Evolutionary conservation across 2,329 filamentous ascomycete genomes (phyloP).

Genomic region (Pseudocercospora eumusae): DNA sequence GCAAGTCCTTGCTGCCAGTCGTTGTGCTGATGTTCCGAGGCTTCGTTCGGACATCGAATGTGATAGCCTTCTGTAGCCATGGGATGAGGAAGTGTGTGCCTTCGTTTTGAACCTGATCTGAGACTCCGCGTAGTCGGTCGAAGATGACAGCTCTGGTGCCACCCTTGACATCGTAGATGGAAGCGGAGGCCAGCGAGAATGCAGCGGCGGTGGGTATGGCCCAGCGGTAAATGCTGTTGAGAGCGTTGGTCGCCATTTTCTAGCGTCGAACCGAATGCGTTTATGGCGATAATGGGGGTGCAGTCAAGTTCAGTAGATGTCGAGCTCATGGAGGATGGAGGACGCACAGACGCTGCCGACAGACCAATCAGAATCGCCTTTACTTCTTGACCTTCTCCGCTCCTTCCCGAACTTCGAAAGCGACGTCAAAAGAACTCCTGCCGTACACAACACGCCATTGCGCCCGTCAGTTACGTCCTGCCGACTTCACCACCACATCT

Average conservation of each 20-base stretch:
- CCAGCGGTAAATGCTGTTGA: constrained; percentile 65
- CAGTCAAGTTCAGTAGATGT: constrained; percentile 6
- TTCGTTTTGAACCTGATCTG: constrained; percentile 89
- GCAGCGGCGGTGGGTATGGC: constrained; percentile 74
- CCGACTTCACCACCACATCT: background rate
- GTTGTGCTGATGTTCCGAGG: constrained; percentile 96
- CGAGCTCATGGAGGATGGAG: background rate
- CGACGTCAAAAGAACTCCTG: constrained; percentile 12
- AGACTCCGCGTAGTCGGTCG: constrained; percentile 87
- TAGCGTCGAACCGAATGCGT: background rate
- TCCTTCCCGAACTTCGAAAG: constrained; percentile 11
- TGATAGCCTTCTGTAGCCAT: constrained; percentile 91
- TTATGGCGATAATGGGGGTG: background rate
- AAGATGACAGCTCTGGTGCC: constrained; percentile 96
- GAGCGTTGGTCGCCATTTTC: constrained; percentile 48
- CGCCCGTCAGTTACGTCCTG: background rate
- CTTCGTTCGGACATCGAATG: constrained; percentile 97
- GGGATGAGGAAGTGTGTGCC: constrained; percentile 95
- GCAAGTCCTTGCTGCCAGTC: constrained; percentile 96
- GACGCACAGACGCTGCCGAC: background rate
- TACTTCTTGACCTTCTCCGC: background rate
- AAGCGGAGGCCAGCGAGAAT: constrained; percentile 68
- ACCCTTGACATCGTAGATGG: constrained; percentile 95
- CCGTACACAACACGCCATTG: constrained; percentile 3
- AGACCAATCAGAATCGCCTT: constrained; percentile 5